Evolutionary conservation across 1,284 basidiomycete species (phyloP).

Genomic region (Laetiporus sulphureus): DNA sequence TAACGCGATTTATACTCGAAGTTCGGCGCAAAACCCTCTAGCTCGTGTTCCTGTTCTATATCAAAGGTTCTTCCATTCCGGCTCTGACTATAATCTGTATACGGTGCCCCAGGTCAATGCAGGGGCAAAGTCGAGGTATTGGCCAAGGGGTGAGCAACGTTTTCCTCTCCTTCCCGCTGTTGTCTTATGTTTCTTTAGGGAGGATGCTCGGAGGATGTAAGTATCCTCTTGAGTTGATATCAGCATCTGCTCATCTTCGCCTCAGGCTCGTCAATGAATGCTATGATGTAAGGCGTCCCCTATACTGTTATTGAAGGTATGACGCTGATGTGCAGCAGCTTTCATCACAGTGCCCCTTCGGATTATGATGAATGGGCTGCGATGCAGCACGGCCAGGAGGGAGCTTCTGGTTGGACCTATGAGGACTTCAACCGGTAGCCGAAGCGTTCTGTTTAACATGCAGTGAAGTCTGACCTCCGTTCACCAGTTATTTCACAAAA

Average conservation of each 20-base stretch:
- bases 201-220: conserved; percentile 66
- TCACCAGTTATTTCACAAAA: conserved; percentile 50
- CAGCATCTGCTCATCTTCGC: too few relatives aligned
- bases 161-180: too few relatives aligned
- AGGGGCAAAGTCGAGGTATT: conserved; percentile 38
- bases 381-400: conserved; percentile 42
- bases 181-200: too few relatives aligned
- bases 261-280: conserved; percentile 59
- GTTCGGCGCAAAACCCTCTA: conserved; percentile 12
- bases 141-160: conserved; percentile 49
- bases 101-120: conserved; percentile 52
- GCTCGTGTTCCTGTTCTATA: conserved; percentile 21
- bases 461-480: not conserved
- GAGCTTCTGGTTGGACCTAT: conserved; percentile 52
- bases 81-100: conserved; percentile 43
- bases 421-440: conserved; percentile 41
- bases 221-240: too few relatives aligned
- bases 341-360: conserved; percentile 58
- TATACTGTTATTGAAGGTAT: not conserved
- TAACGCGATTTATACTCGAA: too few relatives aligned
- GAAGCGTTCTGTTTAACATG: not conserved
- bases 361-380: conserved; percentile 66
- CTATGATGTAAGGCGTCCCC: conserved; percentile 43
- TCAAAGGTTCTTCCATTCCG: conserved; percentile 30
- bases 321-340: conserved; percentile 32